Percentiles rank a stretch among this genome's conserved stretches.
Evolutionary conservation across 805 yeast genomes (phyloP).

Genomic region (Saccharomycopsis babjevae): DNA sequence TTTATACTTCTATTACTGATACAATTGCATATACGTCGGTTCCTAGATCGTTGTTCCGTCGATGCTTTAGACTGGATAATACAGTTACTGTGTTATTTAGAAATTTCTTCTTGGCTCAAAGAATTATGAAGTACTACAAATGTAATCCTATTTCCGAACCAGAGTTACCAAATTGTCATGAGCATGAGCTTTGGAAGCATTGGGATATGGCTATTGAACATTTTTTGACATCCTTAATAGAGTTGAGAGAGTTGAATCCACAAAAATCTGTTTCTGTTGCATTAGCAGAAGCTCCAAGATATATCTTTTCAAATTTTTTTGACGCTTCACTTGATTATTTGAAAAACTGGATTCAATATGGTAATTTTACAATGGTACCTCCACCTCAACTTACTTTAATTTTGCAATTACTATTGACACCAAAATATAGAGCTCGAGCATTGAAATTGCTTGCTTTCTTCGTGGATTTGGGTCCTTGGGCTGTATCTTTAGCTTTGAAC

Average conservation of each 20-base stretch:
- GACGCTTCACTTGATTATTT: conserved; percentile 92
- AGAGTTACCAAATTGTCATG: conserved; percentile 71
- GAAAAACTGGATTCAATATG: conserved; percentile 90
- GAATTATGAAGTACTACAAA: conserved; percentile 86
- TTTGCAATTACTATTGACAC: conserved; percentile 83
- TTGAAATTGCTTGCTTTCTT: conserved; percentile 73
- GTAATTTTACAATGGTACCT: conserved; percentile 71
- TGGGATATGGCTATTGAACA: conserved; percentile 98
- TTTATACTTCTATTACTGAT: conserved; percentile 94
- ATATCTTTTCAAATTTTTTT: conserved; percentile 87
- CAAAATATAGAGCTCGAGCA: conserved; percentile 88
- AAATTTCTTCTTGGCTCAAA: conserved; percentile 81
- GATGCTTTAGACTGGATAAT: conserved; percentile 85
- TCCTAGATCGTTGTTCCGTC: conserved; percentile 78
- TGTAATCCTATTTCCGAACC: conserved; percentile 96
- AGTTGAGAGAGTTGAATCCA: conserved; percentile 24
- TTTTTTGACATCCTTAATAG: conserved; percentile 63
- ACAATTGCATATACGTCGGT: conserved; percentile 95
- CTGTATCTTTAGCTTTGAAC: conserved; percentile 83
- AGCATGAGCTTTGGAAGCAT: conserved; percentile 93
- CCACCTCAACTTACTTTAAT: conserved; percentile 96
- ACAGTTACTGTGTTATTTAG: conserved; percentile 95
- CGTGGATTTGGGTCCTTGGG: conserved; percentile 95
- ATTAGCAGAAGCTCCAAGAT: conserved; percentile 29
- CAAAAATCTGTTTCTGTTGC: conserved; percentile 5